phyloP scores from a whole-genome alignment of 208 protist genomes.

The Leishmania turanica region DNA sequence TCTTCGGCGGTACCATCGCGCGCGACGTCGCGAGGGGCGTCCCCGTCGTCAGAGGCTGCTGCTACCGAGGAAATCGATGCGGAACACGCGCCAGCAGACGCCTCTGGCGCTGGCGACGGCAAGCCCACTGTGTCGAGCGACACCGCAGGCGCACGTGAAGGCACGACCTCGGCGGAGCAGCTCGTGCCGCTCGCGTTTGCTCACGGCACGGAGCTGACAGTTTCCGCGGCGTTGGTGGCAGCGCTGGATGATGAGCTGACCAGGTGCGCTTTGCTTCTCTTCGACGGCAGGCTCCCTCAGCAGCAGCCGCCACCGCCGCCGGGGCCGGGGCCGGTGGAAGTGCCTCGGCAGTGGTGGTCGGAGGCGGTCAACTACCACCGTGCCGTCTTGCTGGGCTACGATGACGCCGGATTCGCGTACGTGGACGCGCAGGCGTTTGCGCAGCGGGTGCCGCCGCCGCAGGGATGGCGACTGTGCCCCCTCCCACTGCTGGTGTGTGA shows the following conservation, averaged over 20 bases:
- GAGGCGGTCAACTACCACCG: constrained; percentile 23
- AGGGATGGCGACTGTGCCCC: constrained; percentile 24
- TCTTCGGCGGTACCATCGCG: neutral
- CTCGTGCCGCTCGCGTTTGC: neutral
- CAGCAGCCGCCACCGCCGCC: neutral
- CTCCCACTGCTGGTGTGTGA: constrained; percentile 25
- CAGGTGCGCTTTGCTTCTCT: constrained; percentile 16
- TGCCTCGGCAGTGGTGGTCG: constrained; percentile 14
- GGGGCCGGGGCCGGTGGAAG: neutral
- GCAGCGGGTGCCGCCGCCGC: constrained; percentile 14
- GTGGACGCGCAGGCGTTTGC: constrained; percentile 30
- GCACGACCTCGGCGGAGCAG: neutral
- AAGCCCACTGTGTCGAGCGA: neutral
- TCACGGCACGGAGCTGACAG: constrained; percentile 16
- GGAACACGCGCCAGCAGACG: neutral
- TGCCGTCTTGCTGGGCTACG: constrained; percentile 54
- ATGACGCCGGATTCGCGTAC: constrained; percentile 29
- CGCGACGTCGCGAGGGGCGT: neutral
- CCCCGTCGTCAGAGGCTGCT: constrained; percentile 3
- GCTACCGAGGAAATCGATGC: neutral
- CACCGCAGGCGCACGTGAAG: neutral
- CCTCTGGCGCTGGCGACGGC: neutral
- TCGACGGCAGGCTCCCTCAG: constrained; percentile 17
- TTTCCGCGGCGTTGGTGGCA: neutral
- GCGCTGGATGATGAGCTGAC: constrained; percentile 7